These are phyloP conservation scores for Teunomyces cretensis DNA, from an alignment of 805 yeast species.

Conservation along the genomic window DNA sequence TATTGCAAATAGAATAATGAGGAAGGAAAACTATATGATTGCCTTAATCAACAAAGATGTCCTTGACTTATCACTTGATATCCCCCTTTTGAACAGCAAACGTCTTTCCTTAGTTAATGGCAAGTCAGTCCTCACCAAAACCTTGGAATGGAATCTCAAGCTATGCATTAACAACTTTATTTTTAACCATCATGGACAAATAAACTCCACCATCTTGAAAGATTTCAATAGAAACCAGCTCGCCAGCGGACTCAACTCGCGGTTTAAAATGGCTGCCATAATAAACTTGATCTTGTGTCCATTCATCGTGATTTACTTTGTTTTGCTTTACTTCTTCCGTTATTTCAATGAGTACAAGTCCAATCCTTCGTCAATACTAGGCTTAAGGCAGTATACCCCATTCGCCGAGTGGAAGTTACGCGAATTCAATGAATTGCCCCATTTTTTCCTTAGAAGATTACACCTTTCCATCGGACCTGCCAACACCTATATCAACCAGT, in stretches of 20 bases:
- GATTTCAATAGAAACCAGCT: constrained; percentile 67
- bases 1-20: constrained; percentile 93
- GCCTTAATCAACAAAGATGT: constrained; percentile 82
- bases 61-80: constrained; percentile 56
- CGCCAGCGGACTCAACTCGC: constrained; percentile 65
- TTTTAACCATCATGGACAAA: constrained; percentile 80
- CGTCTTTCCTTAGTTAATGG: constrained; percentile 4
- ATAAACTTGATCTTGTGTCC: constrained; percentile 84
- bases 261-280: constrained; percentile 86
- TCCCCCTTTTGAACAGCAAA: constrained; percentile 6
- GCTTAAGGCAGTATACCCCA: constrained; percentile 81
- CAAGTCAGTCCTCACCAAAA: constrained; percentile 60
- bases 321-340: constrained; percentile 79
- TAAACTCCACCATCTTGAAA: constrained; percentile 68
- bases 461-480: constrained; percentile 79
- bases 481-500: constrained; percentile 79
- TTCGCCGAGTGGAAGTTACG: constrained; percentile 93
- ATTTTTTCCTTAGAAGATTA: constrained; percentile 77
- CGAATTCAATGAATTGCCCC: constrained; percentile 91
- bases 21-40: constrained; percentile 90
- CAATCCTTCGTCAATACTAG: constrained; percentile 76
- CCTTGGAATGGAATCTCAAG: constrained; percentile 92
- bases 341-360: constrained; percentile 91
- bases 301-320: constrained; percentile 77
- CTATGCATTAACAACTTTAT: constrained; percentile 84